Conservation (phyloP, 306 rosid genomes). For the Begonia peltatifolia region DNA sequence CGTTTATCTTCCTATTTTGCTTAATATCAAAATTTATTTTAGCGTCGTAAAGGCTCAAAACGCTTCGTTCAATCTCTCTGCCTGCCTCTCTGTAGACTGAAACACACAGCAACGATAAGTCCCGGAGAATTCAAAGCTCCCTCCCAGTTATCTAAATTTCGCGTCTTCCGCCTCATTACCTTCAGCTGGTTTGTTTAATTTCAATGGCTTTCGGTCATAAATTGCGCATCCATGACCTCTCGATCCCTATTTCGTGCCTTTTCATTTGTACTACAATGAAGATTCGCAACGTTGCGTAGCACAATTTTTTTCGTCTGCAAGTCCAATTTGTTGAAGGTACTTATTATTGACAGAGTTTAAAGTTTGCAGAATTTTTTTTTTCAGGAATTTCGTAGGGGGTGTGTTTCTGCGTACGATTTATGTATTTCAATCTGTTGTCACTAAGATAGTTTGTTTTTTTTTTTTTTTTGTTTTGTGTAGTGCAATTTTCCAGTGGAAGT, state of each 20-base stretch:
- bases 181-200: constrained; percentile 15
- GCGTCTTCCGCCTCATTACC: constrained; percentile 21
- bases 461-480: constrained; percentile 8
- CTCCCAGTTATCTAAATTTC: constrained; percentile 27
- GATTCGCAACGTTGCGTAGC: background rate
- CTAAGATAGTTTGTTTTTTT: background rate
- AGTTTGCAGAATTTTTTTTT: background rate
- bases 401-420: constrained; percentile 10
- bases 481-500: constrained; percentile 6
- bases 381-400: background rate
- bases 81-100: constrained; percentile 2
- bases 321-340: constrained; percentile 21
- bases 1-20: too few relatives aligned
- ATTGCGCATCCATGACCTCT: background rate
- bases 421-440: constrained; percentile 9
- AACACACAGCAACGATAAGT: constrained; percentile 6
- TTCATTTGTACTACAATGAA: constrained; percentile 8
- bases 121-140: constrained; percentile 26
- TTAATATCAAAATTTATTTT: too few relatives aligned
- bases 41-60: too few relatives aligned
- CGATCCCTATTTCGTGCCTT: constrained; percentile 9
- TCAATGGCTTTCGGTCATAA: background rate
- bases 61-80: too few relatives aligned
- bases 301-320: constrained; percentile 1
- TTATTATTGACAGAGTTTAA: background rate